Conservation (phyloP, 345 rosid species). For the Eucalyptus erythrocorys region DNA sequence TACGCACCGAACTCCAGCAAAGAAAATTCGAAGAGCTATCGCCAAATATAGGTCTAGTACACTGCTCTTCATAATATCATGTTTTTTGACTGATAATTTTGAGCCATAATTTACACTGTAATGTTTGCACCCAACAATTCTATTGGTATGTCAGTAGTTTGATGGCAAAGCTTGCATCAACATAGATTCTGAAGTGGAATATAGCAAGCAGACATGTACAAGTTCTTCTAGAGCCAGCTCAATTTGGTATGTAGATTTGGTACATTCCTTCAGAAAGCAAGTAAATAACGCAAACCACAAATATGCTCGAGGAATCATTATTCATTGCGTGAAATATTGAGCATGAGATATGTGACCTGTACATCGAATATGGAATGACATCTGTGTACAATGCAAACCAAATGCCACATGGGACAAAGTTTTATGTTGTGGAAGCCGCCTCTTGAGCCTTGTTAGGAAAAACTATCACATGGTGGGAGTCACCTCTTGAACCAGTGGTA, state of each 20-base stretch:
- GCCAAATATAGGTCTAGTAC: accelerated
- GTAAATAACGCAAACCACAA: not conserved
- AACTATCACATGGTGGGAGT: not conserved
- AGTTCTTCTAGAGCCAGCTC: not conserved
- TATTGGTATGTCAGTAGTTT: too few species aligned
- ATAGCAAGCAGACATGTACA: not conserved
- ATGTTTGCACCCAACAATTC: too few species aligned
- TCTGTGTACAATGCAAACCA: not conserved
- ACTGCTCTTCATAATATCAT: not conserved
- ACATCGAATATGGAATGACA: not conserved
- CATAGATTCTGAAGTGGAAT: not conserved
- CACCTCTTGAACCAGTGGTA: not conserved
- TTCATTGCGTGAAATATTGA: not conserved
- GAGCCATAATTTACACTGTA: too few species aligned
- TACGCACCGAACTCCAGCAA: accelerated
- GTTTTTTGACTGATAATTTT: not conserved
- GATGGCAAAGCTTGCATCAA: not conserved
- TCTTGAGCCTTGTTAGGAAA: not conserved
- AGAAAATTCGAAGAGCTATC: accelerated
- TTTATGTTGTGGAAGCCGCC: not conserved
- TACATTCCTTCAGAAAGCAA: not conserved
- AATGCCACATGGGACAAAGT: not conserved
- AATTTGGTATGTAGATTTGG: not conserved
- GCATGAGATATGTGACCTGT: not conserved
- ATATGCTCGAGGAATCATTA: not conserved